phyloP scores from a whole-genome alignment of 179 eudicot species.

The Heliamphora pulchella region DNA sequence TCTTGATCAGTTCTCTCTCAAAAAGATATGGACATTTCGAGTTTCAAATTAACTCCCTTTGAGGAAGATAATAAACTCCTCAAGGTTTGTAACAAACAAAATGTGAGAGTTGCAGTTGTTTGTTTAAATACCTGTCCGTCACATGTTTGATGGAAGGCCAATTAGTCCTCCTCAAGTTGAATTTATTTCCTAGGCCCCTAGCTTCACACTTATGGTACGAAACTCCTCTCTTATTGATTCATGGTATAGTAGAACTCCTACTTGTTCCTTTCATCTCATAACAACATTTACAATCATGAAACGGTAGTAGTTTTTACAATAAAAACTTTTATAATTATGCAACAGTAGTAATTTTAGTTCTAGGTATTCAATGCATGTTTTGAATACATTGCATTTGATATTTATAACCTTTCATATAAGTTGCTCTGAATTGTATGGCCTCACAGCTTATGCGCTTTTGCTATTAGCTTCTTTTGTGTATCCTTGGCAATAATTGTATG shows the following conservation, averaged over 20 bases:
- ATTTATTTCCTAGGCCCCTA: neutral
- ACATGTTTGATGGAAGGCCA: conserved; percentile 5
- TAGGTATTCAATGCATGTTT: neutral
- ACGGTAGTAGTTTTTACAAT: neutral
- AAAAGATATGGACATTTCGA: neutral
- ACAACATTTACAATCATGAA: neutral
- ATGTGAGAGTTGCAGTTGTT: neutral
- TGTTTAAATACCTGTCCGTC: neutral
- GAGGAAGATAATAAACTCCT: neutral
- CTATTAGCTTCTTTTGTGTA: neutral
- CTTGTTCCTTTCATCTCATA: neutral
- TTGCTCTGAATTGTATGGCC: neutral
- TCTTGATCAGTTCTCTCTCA: neutral
- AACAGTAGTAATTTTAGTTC: neutral
- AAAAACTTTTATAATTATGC: neutral
- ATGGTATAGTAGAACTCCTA: neutral
- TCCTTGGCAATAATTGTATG: neutral
- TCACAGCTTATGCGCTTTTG: neutral
- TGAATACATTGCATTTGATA: neutral
- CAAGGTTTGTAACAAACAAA: neutral
- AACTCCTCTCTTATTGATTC: neutral
- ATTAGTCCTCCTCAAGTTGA: neutral
- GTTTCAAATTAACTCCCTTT: neutral
- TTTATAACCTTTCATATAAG: neutral
- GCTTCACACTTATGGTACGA: neutral